Evolutionary conservation across 2,329 filamentous ascomycete species (phyloP).

Genomic region (Hymenotorrendiella dingleyae): DNA sequence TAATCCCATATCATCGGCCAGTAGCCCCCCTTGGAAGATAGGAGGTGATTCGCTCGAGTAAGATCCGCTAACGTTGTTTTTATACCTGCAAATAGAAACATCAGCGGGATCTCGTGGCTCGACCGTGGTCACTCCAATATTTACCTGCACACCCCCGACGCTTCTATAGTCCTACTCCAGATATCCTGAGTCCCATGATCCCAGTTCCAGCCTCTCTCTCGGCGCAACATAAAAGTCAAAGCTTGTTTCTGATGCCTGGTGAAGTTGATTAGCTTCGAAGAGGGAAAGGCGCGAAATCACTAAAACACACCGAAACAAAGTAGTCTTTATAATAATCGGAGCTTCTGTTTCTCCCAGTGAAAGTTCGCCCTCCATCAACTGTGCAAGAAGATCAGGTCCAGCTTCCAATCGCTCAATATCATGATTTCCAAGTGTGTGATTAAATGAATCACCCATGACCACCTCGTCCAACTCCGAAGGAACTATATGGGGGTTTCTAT

Average conservation of each 20-base stretch:
- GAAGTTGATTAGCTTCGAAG: not conserved
- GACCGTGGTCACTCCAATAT: too few relatives aligned
- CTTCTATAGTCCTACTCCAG: conserved; percentile 5
- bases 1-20: conserved; percentile 97
- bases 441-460: conserved; percentile 7
- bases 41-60: conserved; percentile 7
- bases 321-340: not conserved
- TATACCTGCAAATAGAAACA: too few relatives aligned
- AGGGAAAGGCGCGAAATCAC: not conserved
- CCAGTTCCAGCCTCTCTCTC: conserved; percentile 14
- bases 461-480: conserved; percentile 2
- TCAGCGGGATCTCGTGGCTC: too few relatives aligned
- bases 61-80: conserved; percentile 4
- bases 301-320: conserved; percentile 4
- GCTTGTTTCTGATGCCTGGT: conserved; percentile 20
- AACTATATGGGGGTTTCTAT: conserved; percentile 14
- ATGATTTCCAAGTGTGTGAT: conserved; percentile 1
- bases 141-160: too few relatives aligned
- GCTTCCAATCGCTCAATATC: conserved; percentile 10
- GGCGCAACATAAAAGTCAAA: conserved; percentile 17
- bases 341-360: conserved; percentile 9
- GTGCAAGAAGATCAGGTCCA: conserved; percentile 9
- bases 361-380: conserved; percentile 11
- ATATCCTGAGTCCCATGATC: conserved; percentile 7
- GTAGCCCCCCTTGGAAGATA: conserved; percentile 53